Percentiles rank a stretch among this genome's conserved stretches.
Conservation (phyloP, 495 filamentous ascomycete genomes). For the Penicillium macrosclerotiorum region DNA sequence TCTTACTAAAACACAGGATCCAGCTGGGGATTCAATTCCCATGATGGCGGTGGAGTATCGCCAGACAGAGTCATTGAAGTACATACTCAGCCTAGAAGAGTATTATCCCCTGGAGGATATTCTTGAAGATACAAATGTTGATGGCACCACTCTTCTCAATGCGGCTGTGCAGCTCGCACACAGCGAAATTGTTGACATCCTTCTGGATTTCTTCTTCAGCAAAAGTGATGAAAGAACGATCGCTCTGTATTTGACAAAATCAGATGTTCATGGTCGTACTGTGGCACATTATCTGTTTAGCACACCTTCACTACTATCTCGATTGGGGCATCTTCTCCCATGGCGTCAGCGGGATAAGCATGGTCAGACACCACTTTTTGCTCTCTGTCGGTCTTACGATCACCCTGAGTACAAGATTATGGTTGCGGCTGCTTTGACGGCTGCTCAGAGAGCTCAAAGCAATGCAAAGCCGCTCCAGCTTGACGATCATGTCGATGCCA, state of each 20-base stretch:
- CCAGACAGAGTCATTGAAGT: conserved; percentile 66
- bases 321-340: conserved; percentile 72
- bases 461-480: conserved; percentile 80
- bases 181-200: conserved; percentile 65
- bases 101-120: conserved; percentile 68
- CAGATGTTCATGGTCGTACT: conserved; percentile 84
- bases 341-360: conserved; percentile 93
- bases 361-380: conserved; percentile 94
- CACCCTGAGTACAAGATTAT: conserved; percentile 82
- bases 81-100: conserved; percentile 71
- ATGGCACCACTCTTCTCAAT: conserved; percentile 86
- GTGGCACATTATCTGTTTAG: conserved; percentile 96
- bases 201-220: conserved; percentile 66
- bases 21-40: conserved; percentile 76
- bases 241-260: conserved; percentile 63
- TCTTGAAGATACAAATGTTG: conserved; percentile 79
- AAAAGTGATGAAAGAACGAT: conserved; percentile 51
- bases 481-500: conserved; percentile 88
- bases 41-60: conserved; percentile 95
- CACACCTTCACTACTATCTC: conserved; percentile 71
- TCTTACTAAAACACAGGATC: conserved; percentile 76
- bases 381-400: conserved; percentile 92
- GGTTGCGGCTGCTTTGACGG: conserved; percentile 75
- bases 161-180: conserved; percentile 92
- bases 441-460: conserved; percentile 69